These are phyloP conservation scores for Alternaria sp. DNA, from an alignment of 2,329 filamentous ascomycete genomes.

Conservation along the genomic window DNA sequence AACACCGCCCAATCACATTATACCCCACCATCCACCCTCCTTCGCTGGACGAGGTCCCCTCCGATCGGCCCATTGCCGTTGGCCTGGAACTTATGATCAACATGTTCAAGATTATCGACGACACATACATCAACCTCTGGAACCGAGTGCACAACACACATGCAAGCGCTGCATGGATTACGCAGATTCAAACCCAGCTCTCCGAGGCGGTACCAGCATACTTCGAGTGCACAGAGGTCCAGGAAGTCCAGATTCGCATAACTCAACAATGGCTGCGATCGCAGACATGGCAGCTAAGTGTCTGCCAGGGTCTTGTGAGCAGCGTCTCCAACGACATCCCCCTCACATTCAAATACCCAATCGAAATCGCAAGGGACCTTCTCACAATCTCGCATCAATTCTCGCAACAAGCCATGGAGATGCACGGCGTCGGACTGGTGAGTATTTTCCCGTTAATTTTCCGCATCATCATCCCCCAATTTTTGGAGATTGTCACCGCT, in stretches of 20 bases:
- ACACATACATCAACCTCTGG: constrained; percentile 68
- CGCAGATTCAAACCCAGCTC: constrained; percentile 58
- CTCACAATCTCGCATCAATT: constrained; percentile 72
- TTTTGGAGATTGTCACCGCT: constrained; percentile 17
- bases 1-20: constrained; percentile 68
- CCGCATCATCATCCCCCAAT: constrained; percentile 12
- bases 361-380: constrained; percentile 67
- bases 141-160: constrained; percentile 60
- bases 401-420: constrained; percentile 73
- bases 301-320: constrained; percentile 69
- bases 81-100: constrained; percentile 67
- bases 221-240: constrained; percentile 66
- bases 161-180: constrained; percentile 55
- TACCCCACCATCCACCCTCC: constrained; percentile 65
- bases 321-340: constrained; percentile 64
- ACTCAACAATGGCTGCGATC: constrained; percentile 74
- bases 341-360: constrained; percentile 67
- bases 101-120: constrained; percentile 68
- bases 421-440: constrained; percentile 76
- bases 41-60: constrained; percentile 56
- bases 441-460: constrained; percentile 41
- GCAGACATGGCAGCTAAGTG: constrained; percentile 75
- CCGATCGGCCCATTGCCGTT: constrained; percentile 61
- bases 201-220: constrained; percentile 62
- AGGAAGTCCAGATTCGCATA: constrained; percentile 71